A percentile compares a stretch with the other conserved stretches of the same genome.
These are phyloP conservation scores for Scutellaria barbata DNA, from an alignment of 257 asterid genomes.

Conservation along the genomic window DNA sequence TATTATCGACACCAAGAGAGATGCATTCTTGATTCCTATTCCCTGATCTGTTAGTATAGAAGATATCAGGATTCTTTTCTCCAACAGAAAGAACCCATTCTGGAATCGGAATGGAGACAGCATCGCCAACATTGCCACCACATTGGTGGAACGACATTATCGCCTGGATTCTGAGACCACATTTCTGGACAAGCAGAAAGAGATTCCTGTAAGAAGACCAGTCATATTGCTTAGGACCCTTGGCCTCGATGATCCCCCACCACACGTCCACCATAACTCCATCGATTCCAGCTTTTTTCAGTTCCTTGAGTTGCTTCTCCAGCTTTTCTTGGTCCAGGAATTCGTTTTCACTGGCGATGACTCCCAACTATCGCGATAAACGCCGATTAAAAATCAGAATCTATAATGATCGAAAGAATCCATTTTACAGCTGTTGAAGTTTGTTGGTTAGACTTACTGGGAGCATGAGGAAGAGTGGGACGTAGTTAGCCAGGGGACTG, in stretches of 20 bases:
- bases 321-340: slow-evolving; percentile 49
- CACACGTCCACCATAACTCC: slow-evolving; percentile 95
- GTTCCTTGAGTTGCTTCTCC: slow-evolving; percentile 64
- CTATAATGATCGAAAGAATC: no score
- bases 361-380: slow-evolving; percentile 53
- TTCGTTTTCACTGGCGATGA: slow-evolving; percentile 59
- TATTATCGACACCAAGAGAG: slow-evolving; percentile 73
- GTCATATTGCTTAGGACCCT: slow-evolving; percentile 62
- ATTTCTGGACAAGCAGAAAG: slow-evolving; percentile 57
- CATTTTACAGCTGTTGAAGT: no score
- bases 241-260: slow-evolving; percentile 82
- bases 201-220: slow-evolving; percentile 74
- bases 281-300: slow-evolving; percentile 64
- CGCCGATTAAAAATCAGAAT: not conserved
- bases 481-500: slow-evolving; percentile 52
- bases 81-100: slow-evolving; percentile 65
- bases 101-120: slow-evolving; percentile 65
- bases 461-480: slow-evolving; percentile 79
- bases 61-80: slow-evolving; percentile 57
- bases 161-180: slow-evolving; percentile 67
- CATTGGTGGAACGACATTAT: slow-evolving; percentile 95
- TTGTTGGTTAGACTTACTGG: slow-evolving; percentile 44
- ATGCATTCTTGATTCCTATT: slow-evolving; percentile 61
- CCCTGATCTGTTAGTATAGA: slow-evolving; percentile 66
- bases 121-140: slow-evolving; percentile 84